Evolutionary conservation across 2,329 filamentous ascomycete species (phyloP), one percentile per base, ranked within the genome.

Genomic region (Phialocephala sp.): DNA sequence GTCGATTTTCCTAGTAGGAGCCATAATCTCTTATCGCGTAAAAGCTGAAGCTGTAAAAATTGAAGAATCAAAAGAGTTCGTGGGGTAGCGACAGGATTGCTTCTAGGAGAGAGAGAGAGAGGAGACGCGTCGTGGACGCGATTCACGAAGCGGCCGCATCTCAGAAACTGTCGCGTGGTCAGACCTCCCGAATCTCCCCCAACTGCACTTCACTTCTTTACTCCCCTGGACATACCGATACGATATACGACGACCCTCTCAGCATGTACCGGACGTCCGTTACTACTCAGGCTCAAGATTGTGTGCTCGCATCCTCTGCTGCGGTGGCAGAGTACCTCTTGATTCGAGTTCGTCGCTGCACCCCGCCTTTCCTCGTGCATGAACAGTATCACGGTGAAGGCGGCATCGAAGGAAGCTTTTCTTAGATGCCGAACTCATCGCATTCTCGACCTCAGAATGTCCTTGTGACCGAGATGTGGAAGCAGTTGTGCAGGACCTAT

Each of bases 301-400:
- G 20, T 4, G 8, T 27, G 9, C 8, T 24, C n/a, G 27, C 9
- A 32, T 52, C 2, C 15, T 47, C 20, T 52, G 9, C 15, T 52
- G 20, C 22, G 27, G 47, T 52, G 20, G 22, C 22, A 14, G 18
- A 52, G 24, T 27, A 12, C 8, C n/a, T 8, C 43, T 47, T 32
- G 27, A 8, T 47, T 47, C 43, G 43, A 12, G 43, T 32, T 32
- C 47, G 20, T 52, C 24, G 47, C 47, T 52, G 47, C 20, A 52
- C 47, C 47, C 47, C 47, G 47, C 47, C 20, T 52, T 52, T 52
- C 24, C 24, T 52, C 15, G 15, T 45, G 43, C 43, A 45, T n/a
- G 15, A 20, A 45, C 15, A n/a, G 8, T 14, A 45, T 45, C 18
- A 20, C 8, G 18, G 18, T 45, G 43, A 45, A 45, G 43, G 8